Base-by-base conservation (phyloP, 2,329 filamentous ascomycete genomes). In the Cucurbitaria berberidis region DNA sequence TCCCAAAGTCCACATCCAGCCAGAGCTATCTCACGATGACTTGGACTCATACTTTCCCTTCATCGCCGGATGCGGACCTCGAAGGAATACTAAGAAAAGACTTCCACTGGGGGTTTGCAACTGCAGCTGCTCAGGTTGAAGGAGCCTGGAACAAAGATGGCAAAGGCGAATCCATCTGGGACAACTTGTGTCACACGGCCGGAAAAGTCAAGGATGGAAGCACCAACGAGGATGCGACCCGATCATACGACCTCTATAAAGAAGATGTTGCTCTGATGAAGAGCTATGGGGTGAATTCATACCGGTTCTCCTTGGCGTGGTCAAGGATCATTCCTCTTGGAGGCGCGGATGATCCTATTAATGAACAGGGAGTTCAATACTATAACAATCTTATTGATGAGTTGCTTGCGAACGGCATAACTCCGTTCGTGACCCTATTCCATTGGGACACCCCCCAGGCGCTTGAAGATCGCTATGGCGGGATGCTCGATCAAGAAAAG, bases 81-180 rank as follows among this genome's bases (percentile, higher is more conserved):
- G 43, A 49, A 21, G 29, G 42, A 13, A 51, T 62, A 11, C 65
- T 78, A 1, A 73, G 74, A 3, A 51, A 55, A 4, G 68, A 77
- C 53, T 80, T 80, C 45, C 56, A 72, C 41, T 78, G 74, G 74
- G 76, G 76, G 21, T 78, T 70, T 49, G 76, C 76, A 16, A 78
- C 76, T 0, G 75, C 76, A 1, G 75, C 77, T 1, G 77, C 78
- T 53, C 78, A 80, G 52, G 69, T 78, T 3, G 77, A 79, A 62
- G 77, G 77, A 7, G 76, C 76, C 0, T 78, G 75, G 76, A 55
- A 78, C 49, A 65, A 66, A 36, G 76, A 78, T 35, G 77, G 77
- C 11, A 78, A 76, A 59, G 77, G 77, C 2, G 53, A 64, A 5
- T 77, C 76, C 1, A 76, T 77, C 41, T 78, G 76, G 77, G 77